These are phyloP conservation scores for Musa acuminata DNA, from an alignment of 176 grass and related monocot genomes.

Conservation along the genomic window DNA sequence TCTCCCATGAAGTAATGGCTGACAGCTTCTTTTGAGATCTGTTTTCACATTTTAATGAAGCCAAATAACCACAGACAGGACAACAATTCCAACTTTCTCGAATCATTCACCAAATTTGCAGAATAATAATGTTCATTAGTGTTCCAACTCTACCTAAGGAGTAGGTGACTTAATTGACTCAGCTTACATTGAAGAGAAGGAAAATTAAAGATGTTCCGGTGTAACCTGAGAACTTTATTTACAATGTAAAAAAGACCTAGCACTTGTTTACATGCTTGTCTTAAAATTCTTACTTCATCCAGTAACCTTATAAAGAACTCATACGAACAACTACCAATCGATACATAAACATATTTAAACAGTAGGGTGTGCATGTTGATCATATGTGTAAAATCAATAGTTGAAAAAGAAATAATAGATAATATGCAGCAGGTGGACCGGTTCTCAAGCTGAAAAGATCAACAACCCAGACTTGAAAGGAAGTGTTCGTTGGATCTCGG, in stretches of 20 bases:
- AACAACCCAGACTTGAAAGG: no score
- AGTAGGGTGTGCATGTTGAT: no score
- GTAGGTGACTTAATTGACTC: neutral
- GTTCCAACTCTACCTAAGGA: neutral
- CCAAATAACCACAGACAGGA: neutral
- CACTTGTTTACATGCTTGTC: neutral
- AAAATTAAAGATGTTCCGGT: neutral
- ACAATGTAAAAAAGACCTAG: neutral
- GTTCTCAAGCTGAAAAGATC: no score
- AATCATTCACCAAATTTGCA: neutral
- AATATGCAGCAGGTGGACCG: no score
- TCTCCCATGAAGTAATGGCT: slow-evolving; percentile 41
- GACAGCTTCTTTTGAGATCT: slow-evolving; percentile 47
- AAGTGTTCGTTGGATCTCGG: no score
- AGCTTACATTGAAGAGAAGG: neutral
- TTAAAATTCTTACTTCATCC: neutral
- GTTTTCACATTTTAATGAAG: slow-evolving; percentile 2
- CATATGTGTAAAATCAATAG: no score
- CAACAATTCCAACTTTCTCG: neutral
- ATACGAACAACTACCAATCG: neutral
- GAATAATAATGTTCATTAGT: neutral
- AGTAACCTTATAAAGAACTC: neutral
- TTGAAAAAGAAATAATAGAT: no score
- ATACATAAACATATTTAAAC: no score
- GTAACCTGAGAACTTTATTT: neutral